Evolutionary conservation across 2,329 filamentous ascomycete species (phyloP), one percentile per base, ranked within the genome.

Genomic region (Aspergillus hiratsukae): DNA sequence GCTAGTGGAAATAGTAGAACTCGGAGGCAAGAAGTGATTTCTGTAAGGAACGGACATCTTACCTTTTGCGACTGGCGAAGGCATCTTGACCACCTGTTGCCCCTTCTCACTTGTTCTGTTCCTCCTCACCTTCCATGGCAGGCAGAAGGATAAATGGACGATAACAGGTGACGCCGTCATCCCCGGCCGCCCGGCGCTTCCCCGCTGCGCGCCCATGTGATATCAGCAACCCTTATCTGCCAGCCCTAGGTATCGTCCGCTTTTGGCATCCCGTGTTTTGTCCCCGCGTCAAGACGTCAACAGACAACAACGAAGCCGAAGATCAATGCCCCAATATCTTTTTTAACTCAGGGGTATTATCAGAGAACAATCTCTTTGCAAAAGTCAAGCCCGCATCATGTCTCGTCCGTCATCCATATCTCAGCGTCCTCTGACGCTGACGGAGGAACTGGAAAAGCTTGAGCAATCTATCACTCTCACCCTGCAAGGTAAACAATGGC

Each of bases 391-490:
- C 27, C 8, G 14, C 10, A 68, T 37, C 27, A 83, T 84, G 82
- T 81, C 81, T 51, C 80, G 81, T 49, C 75, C 73, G 54, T 76
- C 72, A 28, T 69, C 75, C 23, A 72, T 76, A 17, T 71, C 79
- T 8, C 77, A 80, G 69, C 80, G 83, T 54, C 81, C 80, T 29
- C 78, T 97, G 58, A 90, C 90, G 4, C 81, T 97, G 58, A 96
- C 93, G 0, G 94, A 99, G 72, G 94, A 99, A 80, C 81, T 99
- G 53, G 94, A 99, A 77, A 92, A 88, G 73, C 80, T 99, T 3
- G 94, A 99, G 73, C 94, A 99, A 73, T 95, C 91, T 23, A 97
- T 99, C 66, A 99, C 94, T 0, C 81, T 97, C 43, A 97, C 93
- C 0, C 80, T 99, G 23, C 94, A 97, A 87, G 91, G 90, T 89